Conservation (phyloP, 306 rosid species). For the Spatholobus suberectus region DNA sequence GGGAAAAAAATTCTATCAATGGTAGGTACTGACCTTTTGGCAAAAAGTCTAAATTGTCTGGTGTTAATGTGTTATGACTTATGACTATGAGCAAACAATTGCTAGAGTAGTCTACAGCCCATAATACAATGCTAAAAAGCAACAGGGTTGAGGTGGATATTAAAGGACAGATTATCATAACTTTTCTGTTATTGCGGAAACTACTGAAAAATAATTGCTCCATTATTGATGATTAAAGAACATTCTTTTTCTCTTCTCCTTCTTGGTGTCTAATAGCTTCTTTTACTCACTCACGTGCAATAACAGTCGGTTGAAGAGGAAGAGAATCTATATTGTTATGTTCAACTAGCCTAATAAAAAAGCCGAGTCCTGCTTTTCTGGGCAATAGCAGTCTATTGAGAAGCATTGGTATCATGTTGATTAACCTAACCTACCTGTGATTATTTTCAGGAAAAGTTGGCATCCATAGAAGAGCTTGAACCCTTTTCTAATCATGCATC, state of each 20-base stretch:
- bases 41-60: background rate
- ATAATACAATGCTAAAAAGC: background rate
- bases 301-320: conserved; percentile 1
- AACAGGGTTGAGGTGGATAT: background rate
- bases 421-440: conserved; percentile 33
- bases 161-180: conserved; percentile 7
- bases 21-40: background rate
- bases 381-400: background rate
- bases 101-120: background rate
- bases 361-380: conserved; percentile 3
- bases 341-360: conserved; percentile 12
- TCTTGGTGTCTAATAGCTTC: background rate
- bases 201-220: background rate
- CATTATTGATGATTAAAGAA: background rate
- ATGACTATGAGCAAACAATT: background rate
- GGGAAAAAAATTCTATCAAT: background rate
- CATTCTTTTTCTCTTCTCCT: background rate
- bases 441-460: conserved; percentile 77
- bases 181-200: conserved; percentile 36
- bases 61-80: background rate
- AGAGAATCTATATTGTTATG: background rate
- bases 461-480: conserved; percentile 80
- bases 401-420: conserved; percentile 34
- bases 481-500: conserved; percentile 82
- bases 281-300: background rate